These are phyloP conservation scores for Russula virescens DNA, from an alignment of 768 basidiomycete genomes.

Conservation along the genomic window DNA sequence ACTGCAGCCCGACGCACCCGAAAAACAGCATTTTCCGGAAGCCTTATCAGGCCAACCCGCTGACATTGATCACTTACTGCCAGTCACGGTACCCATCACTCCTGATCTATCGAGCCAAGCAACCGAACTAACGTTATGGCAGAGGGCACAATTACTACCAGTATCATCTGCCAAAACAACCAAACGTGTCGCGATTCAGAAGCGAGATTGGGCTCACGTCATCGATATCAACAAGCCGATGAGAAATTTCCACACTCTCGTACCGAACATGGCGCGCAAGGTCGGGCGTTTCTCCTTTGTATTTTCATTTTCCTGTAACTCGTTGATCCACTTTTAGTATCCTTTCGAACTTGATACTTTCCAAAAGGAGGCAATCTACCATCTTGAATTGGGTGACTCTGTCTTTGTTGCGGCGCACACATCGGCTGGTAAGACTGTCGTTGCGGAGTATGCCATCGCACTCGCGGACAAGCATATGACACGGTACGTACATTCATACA, in stretches of 20 bases:
- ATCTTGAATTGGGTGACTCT: slow-evolving; percentile 93
- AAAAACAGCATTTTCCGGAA: slow-evolving; percentile 26
- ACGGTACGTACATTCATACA: slow-evolving; percentile 46
- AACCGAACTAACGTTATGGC: slow-evolving; percentile 20
- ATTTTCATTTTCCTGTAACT: background rate
- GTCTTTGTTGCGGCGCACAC: slow-evolving; percentile 99
- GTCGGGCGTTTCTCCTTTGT: slow-evolving; percentile 34
- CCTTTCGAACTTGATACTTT: slow-evolving; percentile 99
- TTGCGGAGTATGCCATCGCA: slow-evolving; percentile 97
- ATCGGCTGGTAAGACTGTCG: slow-evolving; percentile 98
- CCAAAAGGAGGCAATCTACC: slow-evolving; percentile 98
- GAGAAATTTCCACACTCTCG: slow-evolving; percentile 82
- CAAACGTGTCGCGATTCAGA: slow-evolving; percentile 49
- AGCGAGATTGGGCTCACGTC: slow-evolving; percentile 97
- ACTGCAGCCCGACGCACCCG: background rate
- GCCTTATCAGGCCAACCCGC: slow-evolving; percentile 23
- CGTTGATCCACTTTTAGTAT: slow-evolving; percentile 48
- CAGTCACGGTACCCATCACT: slow-evolving; percentile 29
- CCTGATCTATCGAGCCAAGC: background rate
- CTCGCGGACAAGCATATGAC: slow-evolving; percentile 98
- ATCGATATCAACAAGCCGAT: slow-evolving; percentile 91
- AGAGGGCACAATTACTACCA: slow-evolving; percentile 59
- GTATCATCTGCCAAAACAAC: slow-evolving; percentile 38
- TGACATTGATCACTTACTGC: slow-evolving; percentile 76
- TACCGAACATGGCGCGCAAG: slow-evolving; percentile 95